Evolutionary conservation across 768 basidiomycete genomes (phyloP), one percentile per base, ranked within the genome.

Genomic region (Pisolithus orientalis): DNA sequence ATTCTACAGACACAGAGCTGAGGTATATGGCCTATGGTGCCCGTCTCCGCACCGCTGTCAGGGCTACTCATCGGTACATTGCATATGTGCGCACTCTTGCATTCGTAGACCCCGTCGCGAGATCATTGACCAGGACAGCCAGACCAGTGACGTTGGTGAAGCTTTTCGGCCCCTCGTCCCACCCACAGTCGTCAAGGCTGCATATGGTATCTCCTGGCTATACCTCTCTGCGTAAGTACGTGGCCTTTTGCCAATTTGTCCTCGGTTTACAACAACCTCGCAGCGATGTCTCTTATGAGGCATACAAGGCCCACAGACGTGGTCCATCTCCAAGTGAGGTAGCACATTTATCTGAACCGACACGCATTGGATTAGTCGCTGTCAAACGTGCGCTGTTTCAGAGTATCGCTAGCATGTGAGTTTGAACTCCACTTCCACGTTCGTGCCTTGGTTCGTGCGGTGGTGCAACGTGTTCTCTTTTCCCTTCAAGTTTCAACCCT

Each of bases 61-160:
- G 85, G 24, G 85, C 88, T 16, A 67, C 77, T 14, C 71, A 79
- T 14, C 78, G 90, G 17, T 93, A 93, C 62, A 67, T 91, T 53
- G 88, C 88, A 57, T 91, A 90, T 69, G 85, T 85, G 72, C 53
- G 77, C 70, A 54, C 39, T 13, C 29, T 46, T 34, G 34, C 29
- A 21, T 28, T 42, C 27, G 37, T 39, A 21, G 32, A 37, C 34
- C 27, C 27, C 29, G 13, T 39, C 27, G 40, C 40, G 13, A 21
- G 37, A 11, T 13, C 29, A 39, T 6, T 39, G 34, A 43, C 31
- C 37, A 31, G 45, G 28, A 53, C 54, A 56, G 59, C 55, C 61
- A 87, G 85, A 88, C 86, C 40, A 87, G 86, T 69, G 88, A 90
- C 61, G 72, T 90, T 25, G 90, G 90, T 44, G 90, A 91, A 68